phyloP scores from a whole-genome alignment of 2,329 filamentous ascomycete species.

The Fusarium incarnatum region DNA sequence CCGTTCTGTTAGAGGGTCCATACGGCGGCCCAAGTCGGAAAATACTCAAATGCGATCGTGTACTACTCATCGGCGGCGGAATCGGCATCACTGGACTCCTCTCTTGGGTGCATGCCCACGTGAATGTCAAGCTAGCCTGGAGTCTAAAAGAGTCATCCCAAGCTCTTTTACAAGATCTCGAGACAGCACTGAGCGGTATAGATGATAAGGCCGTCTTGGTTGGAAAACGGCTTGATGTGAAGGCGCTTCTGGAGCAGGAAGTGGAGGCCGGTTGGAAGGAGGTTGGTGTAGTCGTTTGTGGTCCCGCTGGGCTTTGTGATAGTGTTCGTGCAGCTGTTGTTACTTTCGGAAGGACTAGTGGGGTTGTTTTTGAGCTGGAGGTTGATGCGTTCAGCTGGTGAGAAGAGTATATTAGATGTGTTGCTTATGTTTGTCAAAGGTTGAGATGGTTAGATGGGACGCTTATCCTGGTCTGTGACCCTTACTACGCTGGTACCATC shows the following conservation, averaged over 20 bases:
- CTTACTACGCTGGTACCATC: no score
- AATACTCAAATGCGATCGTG: not conserved
- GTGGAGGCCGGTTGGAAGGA: not conserved
- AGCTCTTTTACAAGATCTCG: not conserved
- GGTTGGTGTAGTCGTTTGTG: not conserved
- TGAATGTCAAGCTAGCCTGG: not conserved
- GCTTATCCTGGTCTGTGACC: no score
- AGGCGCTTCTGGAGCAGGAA: not conserved
- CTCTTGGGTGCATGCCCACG: rapidly evolving
- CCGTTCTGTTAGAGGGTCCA: not conserved
- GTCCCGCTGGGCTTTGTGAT: not conserved
- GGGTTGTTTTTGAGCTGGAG: not conserved
- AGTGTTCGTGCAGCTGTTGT: not conserved
- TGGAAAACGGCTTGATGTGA: not conserved
- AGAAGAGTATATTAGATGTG: not conserved
- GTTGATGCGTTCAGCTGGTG: not conserved
- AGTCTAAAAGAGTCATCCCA: not conserved
- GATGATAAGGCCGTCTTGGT: not conserved
- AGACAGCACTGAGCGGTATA: not conserved
- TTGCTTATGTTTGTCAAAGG: no score
- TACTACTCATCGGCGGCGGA: not conserved
- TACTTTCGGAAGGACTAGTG: not conserved
- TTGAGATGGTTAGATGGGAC: no score
- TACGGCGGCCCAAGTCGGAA: not conserved
- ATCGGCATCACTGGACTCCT: not conserved